Conservation (phyloP, 2,329 filamentous ascomycete species). For the Alternaria sp. region DNA sequence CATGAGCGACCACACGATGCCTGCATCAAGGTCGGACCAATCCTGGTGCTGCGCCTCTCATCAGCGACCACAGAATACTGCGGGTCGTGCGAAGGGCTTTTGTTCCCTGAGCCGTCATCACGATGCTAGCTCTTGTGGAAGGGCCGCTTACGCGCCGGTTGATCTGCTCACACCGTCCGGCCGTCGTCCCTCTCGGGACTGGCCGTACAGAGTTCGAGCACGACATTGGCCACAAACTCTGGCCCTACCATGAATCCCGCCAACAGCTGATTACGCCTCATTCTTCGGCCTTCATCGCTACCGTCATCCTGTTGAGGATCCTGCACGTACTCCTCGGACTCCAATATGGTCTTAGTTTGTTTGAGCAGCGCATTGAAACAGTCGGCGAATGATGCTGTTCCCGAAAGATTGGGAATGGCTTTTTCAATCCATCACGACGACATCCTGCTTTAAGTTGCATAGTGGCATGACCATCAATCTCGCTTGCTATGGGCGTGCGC, state of each 20-base stretch:
- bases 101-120: slow-evolving; percentile 29
- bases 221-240: slow-evolving; percentile 32
- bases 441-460: slow-evolving; percentile 1
- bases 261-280: slow-evolving; percentile 34
- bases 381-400: slow-evolving; percentile 5
- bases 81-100: slow-evolving; percentile 5
- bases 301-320: slow-evolving; percentile 4
- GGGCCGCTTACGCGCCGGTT: slow-evolving; percentile 47
- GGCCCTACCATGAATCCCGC: slow-evolving; percentile 22
- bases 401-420: slow-evolving; percentile 2
- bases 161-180: slow-evolving; percentile 42
- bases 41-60: slow-evolving; percentile 2
- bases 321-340: slow-evolving; percentile 1
- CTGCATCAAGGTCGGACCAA: slow-evolving; percentile 19
- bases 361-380: slow-evolving; percentile 7
- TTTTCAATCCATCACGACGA: slow-evolving; percentile 1
- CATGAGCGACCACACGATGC: slow-evolving; percentile 17
- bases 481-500: slow-evolving; percentile 20
- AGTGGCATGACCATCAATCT: slow-evolving; percentile 13
- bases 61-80: background rate
- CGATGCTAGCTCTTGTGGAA: slow-evolving; percentile 29
- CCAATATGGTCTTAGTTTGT: background rate
- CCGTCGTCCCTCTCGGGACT: slow-evolving; percentile 41
- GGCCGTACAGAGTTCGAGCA: slow-evolving; percentile 38
- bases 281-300: slow-evolving; percentile 31